These are phyloP conservation scores for Ensete ventricosum DNA, from an alignment of 176 grass and related monocot species.

Conservation along the genomic window DNA sequence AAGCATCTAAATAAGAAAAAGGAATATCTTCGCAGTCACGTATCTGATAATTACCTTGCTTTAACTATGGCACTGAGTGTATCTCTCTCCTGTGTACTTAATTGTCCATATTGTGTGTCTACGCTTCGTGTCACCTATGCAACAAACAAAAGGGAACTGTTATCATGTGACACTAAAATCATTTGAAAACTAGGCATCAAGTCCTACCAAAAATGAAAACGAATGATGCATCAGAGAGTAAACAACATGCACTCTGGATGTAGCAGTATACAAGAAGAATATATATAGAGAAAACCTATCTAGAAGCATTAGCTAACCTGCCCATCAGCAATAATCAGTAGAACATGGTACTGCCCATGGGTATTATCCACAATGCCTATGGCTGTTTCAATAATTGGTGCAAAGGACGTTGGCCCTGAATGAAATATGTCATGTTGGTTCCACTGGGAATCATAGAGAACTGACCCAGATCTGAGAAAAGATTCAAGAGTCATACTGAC, in stretches of 20 bases:
- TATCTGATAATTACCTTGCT: slow-evolving; percentile 58
- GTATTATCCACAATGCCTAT: slow-evolving; percentile 21
- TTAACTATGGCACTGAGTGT: slow-evolving; percentile 89
- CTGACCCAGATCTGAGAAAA: neutral
- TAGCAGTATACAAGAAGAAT: slow-evolving; percentile 7
- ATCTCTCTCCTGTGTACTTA: slow-evolving; percentile 79
- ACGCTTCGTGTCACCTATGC: slow-evolving; percentile 87
- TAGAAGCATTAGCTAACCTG: slow-evolving; percentile 39
- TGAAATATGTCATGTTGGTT: neutral
- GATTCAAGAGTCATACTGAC: neutral
- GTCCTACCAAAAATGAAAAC: neutral
- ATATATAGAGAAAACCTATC: neutral
- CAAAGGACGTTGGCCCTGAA: slow-evolving; percentile 28
- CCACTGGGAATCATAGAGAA: neutral
- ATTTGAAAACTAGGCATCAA: neutral
- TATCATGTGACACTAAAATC: no score
- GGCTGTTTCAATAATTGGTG: slow-evolving; percentile 33
- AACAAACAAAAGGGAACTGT: neutral
- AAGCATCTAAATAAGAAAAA: no score
- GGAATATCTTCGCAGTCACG: neutral
- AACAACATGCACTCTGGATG: neutral
- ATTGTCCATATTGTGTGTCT: slow-evolving; percentile 73
- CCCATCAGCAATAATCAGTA: slow-evolving; percentile 65
- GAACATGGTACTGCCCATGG: slow-evolving; percentile 25
- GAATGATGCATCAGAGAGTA: neutral